A percentile compares a stretch with the other conserved stretches of the same genome.
Evolutionary conservation across 306 rosid genomes (phyloP).

Genomic region (Acacia melanoxylon): DNA sequence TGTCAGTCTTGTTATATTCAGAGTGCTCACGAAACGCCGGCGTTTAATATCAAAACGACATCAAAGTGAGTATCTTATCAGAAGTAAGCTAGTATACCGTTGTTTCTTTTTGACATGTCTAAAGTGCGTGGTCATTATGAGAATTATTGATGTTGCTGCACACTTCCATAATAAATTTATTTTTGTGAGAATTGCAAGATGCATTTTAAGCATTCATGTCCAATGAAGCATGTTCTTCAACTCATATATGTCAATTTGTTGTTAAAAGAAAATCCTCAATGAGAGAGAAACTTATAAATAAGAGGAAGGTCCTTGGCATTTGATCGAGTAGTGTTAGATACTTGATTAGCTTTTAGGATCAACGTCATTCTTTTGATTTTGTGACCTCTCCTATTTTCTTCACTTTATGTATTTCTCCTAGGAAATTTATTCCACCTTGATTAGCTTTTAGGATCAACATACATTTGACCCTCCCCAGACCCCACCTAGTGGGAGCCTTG

Average conservation of each 20-base stretch:
- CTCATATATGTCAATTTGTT: not conserved
- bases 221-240: not conserved
- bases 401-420: not conserved
- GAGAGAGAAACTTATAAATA: not conserved
- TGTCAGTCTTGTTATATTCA: slow-evolving; percentile 56
- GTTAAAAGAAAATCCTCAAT: not conserved
- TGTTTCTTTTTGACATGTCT: not conserved
- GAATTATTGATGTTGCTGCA: not conserved
- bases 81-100: not conserved
- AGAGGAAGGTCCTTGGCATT: not conserved
- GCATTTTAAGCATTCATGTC: not conserved
- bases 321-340: not conserved
- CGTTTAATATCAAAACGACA: slow-evolving; percentile 49
- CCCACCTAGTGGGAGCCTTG: too few species aligned
- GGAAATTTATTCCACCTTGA: not conserved
- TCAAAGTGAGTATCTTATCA: slow-evolving; percentile 57
- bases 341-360: not conserved
- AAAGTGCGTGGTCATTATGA: not conserved
- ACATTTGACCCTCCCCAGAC: too few species aligned
- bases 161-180: not conserved
- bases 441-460: too few species aligned
- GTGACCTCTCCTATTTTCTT: not conserved
- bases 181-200: not conserved
- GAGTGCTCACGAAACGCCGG: slow-evolving; percentile 39
- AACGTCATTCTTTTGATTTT: not conserved